Evolutionary conservation across 2,329 filamentous ascomycete species (phyloP), one percentile per base, ranked within the genome.

Genomic region (Verticillium nubilum): DNA sequence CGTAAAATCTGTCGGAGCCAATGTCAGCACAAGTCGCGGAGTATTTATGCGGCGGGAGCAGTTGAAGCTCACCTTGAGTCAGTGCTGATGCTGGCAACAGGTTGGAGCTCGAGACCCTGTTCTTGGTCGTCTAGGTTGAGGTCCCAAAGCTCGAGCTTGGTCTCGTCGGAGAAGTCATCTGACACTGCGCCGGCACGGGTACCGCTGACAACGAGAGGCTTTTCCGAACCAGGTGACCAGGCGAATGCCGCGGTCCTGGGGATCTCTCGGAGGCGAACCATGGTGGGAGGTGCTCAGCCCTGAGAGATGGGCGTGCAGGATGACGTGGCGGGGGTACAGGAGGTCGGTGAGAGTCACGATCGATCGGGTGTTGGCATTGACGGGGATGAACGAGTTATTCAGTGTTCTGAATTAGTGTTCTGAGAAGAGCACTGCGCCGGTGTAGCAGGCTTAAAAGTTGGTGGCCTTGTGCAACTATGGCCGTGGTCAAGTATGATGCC

Each of bases 251-350:
- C 95, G 70, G 95, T 99, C 78, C 95, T 87, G 74, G 92, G 91
- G 72, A 99, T 96, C 81, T 98, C 93, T 82, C 94, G 87, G 76
- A 98, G 83, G 79, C 92, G 91, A 77, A 97, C 94, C 95, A 99
- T 99, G 75, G 67, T 67, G 68, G 61, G 69, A 71, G 69, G 63
- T 61, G 59, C 61, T 64, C 61, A 60, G 61, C 61, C 62, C 61
- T 54, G 56, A 59, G 62, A 58, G 35, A n/a, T 52, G 56, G 56
- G 56, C 56, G 26, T 19, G 56, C 56, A 57, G 19, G 42, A 47
- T 47, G 42, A 47, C 42, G 42, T 47, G 42, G 42, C 42, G 42
- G 42, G 42, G 42, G 19, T 5, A 23, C 12, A 23, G 19, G 42
- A 23, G 42, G 42, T 47, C 42, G 42, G 42, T 19, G 42, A 47